Evolutionary conservation across 2,329 filamentous ascomycete species (phyloP).

Genomic region (Thelonectria discophora): DNA sequence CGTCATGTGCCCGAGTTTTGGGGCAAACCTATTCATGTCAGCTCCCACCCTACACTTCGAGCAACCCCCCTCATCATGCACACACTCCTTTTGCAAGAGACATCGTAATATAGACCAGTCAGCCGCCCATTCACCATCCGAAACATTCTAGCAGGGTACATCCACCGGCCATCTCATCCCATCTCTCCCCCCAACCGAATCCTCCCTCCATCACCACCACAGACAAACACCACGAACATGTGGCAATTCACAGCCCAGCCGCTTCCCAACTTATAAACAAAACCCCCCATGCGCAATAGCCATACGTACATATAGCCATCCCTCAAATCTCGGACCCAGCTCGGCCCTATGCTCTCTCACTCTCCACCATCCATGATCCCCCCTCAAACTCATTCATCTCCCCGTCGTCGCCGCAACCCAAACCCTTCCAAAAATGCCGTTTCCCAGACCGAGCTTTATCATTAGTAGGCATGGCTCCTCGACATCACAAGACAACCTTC

Average conservation of each 20-base stretch:
- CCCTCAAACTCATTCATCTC: constrained; percentile 21
- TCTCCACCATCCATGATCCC: constrained; percentile 11
- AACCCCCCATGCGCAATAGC: constrained; percentile 1
- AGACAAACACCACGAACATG: constrained; percentile 3
- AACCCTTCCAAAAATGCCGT: constrained; percentile 14
- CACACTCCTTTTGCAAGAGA: not conserved
- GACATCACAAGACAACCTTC: constrained; percentile 18
- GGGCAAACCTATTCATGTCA: not conserved
- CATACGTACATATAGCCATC: constrained; percentile 12
- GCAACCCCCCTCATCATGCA: not conserved
- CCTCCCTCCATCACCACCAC: constrained; percentile 4
- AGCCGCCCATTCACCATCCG: not conserved
- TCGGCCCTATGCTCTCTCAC: constrained; percentile 32
- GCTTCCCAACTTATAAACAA: constrained; percentile 23
- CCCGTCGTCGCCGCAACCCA: constrained; percentile 22
- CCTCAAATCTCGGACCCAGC: constrained; percentile 35
- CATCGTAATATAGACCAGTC: not conserved
- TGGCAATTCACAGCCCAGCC: constrained; percentile 12
- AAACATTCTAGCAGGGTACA: constrained; percentile 7
- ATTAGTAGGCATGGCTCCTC: not conserved
- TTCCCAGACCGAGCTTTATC: not conserved
- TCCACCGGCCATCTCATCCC: not conserved
- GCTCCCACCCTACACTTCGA: not conserved
- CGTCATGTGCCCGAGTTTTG: constrained; percentile 2
- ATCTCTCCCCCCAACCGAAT: not conserved